Percentiles rank a stretch among this genome's conserved stretches.
Conservation (phyloP, 129 eudicot species). For the Smallanthus sonchifolius region DNA sequence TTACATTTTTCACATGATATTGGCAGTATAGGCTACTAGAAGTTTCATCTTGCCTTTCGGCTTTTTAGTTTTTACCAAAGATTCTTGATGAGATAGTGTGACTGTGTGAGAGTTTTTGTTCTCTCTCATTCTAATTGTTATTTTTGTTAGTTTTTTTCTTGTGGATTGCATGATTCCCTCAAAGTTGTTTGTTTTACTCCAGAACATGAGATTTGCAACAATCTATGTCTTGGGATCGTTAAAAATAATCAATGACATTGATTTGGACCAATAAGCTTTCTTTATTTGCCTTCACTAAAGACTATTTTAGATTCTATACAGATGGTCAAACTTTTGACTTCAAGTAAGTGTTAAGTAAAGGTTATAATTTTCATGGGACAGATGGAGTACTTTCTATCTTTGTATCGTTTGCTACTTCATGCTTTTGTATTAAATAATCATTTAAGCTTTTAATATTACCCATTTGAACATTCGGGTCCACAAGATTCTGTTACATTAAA, state of each 20-base stretch:
- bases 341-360: not conserved
- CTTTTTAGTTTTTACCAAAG: not conserved
- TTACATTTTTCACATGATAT: no score
- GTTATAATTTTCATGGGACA: not conserved
- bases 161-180: not conserved
- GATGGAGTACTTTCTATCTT: conserved; percentile 34
- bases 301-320: not conserved
- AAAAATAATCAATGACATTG: not conserved
- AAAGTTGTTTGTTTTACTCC: not conserved
- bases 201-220: not conserved
- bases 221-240: no score
- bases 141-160: not conserved
- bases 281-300: not conserved
- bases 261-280: not conserved
- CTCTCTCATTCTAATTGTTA: no score
- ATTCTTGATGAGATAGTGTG: not conserved
- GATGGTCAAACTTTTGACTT: not conserved
- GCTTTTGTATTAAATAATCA: conserved; percentile 7
- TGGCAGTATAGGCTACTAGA: no score
- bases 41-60: no score
- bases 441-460: not conserved
- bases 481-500: not conserved
- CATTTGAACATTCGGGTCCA: not conserved
- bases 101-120: no score
- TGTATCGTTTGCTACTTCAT: not conserved